Conservation (phyloP, 2,329 filamentous ascomycete species). For the Meredithiella fracta region DNA sequence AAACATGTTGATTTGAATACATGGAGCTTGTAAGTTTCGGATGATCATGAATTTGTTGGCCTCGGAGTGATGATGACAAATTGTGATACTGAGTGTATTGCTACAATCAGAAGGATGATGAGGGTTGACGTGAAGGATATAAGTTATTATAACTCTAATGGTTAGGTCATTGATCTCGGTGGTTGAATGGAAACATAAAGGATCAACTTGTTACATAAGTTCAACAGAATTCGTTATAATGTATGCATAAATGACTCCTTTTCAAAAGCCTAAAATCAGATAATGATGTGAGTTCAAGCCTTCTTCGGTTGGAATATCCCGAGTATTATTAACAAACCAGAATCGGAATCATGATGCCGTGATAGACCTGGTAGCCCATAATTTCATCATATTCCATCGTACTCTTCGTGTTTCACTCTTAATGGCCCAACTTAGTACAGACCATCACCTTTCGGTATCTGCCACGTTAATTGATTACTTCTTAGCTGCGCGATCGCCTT, state of each 20-base stretch:
- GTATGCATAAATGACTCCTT: neutral
- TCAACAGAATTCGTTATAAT: neutral
- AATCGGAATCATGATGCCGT: no score
- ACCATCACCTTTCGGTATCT: no score
- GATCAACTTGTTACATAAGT: neutral
- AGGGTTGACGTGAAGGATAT: neutral
- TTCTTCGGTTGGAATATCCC: neutral
- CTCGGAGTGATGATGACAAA: neutral
- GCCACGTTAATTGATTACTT: no score
- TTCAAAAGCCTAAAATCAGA: neutral
- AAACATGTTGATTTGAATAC: neutral
- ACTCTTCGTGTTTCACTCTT: no score
- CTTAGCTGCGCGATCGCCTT: neutral
- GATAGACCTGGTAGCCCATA: no score
- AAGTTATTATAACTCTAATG: no score
- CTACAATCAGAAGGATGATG: neutral
- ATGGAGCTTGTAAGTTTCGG: neutral
- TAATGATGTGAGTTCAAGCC: neutral
- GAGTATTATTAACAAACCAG: neutral
- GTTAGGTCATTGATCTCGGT: no score
- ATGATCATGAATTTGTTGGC: neutral
- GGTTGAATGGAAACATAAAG: neutral
- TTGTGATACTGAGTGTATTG: neutral
- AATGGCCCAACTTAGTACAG: no score
- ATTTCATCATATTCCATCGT: no score